Base-by-base conservation (phyloP, 345 rosid species). In the Brassica juncea region DNA sequence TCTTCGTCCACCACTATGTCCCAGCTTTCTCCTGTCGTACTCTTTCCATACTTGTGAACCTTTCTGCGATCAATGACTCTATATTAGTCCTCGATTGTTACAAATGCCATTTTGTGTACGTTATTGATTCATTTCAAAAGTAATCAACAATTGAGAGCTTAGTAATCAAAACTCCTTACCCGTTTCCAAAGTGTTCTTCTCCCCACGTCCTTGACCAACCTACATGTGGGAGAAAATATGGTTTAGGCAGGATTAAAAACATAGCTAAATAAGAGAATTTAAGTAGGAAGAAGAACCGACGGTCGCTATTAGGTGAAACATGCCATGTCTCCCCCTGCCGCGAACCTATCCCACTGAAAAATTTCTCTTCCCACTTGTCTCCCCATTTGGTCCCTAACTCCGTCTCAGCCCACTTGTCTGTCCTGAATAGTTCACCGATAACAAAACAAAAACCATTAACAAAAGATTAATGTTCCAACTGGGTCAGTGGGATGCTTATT, bases 271-370 rank as follows among this genome's bases (percentile, higher is more conserved):
- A 66, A 71, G 16, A 0, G 44, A 37, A 47, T 47, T 64, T 8
- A 75, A 12, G 35, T n/a, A 49, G 8, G 47, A 57, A 37, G 54
- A 72, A 42, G 72, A 63, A 85, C 97, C 54, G 70, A 95, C 99
- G 92, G 77, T 91, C 92, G 44, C 84, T 90, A 6, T 84, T 80
- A 8, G 98, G 90, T 77, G 99, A 90, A 74, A 88, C 95, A 82
- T 95, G 98, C 99, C 99, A 95, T 1, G 98, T 95, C 88, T 95
- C 99, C 80, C 99, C 99, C 74, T 95, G 99, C 23, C 99, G 98
- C 15, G 97, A 85, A 81, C 99, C 99, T 72, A 94, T 91, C 37
- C 97, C 97, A 70, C 93, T 81, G 82, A 95, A 95, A 85, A 95
- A 95, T 79, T 87, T 95, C 55, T 95, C 99, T 82, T 95, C 99